Conservation (phyloP, 2,329 filamentous ascomycete species). For the Fusarium albidum region DNA sequence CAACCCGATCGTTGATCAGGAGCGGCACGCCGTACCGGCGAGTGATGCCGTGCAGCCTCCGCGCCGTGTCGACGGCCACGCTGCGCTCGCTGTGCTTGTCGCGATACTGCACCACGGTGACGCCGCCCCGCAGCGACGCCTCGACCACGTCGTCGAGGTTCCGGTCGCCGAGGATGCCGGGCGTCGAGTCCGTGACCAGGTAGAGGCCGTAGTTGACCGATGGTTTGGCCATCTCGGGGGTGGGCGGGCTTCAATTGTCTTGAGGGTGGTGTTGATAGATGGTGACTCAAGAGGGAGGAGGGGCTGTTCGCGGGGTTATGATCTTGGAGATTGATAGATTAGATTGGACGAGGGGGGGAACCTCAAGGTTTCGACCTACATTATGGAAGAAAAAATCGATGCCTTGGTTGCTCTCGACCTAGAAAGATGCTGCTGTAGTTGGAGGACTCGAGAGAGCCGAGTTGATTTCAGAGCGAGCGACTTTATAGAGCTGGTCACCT, state of each 20-base stretch:
- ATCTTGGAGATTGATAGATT: neutral
- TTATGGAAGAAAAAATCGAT: no score
- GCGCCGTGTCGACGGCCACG: constrained; percentile 74
- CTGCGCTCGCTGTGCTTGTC: constrained; percentile 85
- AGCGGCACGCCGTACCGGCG: constrained; percentile 75
- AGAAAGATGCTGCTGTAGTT: neutral
- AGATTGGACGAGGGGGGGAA: neutral
- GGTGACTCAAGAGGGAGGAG: neutral
- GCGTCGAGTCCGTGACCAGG: constrained; percentile 92
- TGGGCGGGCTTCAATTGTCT: no score
- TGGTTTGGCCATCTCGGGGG: constrained; percentile 18
- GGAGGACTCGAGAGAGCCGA: no score
- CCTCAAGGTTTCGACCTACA: neutral
- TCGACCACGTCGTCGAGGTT: constrained; percentile 79
- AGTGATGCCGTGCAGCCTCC: constrained; percentile 76
- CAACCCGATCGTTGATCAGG: constrained; percentile 91
- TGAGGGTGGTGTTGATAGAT: neutral
- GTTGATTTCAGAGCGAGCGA: constrained; percentile 7
- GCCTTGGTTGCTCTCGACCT: no score
- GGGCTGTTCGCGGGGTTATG: constrained; percentile 16
- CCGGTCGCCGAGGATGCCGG: constrained; percentile 76
- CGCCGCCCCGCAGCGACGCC: constrained; percentile 78
- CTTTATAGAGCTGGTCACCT: constrained; percentile 3
- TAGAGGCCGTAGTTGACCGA: constrained; percentile 82
- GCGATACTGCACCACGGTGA: constrained; percentile 87